phyloP scores from a whole-genome alignment of 352 stramenopile genomes.

The Globisporangium cederbergense region DNA sequence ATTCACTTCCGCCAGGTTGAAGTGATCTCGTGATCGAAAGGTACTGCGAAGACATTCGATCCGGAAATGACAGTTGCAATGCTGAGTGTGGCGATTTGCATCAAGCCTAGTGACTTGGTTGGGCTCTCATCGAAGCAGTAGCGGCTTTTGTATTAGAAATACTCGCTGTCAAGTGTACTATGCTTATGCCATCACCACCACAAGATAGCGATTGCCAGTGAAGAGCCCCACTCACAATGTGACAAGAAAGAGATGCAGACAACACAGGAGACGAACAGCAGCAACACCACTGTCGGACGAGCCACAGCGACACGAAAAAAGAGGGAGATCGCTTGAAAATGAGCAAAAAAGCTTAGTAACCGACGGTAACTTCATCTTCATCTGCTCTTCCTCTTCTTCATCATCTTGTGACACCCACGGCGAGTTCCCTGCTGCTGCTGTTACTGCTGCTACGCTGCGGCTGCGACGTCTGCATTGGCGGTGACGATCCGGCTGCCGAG shows the following conservation, averaged over 20 bases:
- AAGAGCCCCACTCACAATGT: neutral
- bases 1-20: neutral
- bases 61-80: too few species aligned
- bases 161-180: neutral
- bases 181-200: neutral
- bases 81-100: neutral
- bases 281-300: neutral
- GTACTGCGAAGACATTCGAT: too few species aligned
- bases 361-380: neutral
- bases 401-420: slow-evolving; percentile 7
- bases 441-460: slow-evolving; percentile 1
- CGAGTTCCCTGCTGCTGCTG: slow-evolving; percentile 10
- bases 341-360: slow-evolving; percentile 4
- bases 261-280: neutral
- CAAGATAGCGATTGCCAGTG: neutral
- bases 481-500: neutral
- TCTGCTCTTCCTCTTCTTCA: slow-evolving; percentile 10
- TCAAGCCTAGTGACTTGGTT: neutral
- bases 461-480: neutral
- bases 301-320: slow-evolving; percentile 9
- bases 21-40: neutral
- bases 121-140: slow-evolving; percentile 1
- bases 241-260: neutral
- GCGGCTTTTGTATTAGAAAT: neutral
- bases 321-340: slow-evolving; percentile 6